Evolutionary conservation across 192 early-diverging fungal species (phyloP).

Genomic region (Entophlyctis luteolus): DNA sequence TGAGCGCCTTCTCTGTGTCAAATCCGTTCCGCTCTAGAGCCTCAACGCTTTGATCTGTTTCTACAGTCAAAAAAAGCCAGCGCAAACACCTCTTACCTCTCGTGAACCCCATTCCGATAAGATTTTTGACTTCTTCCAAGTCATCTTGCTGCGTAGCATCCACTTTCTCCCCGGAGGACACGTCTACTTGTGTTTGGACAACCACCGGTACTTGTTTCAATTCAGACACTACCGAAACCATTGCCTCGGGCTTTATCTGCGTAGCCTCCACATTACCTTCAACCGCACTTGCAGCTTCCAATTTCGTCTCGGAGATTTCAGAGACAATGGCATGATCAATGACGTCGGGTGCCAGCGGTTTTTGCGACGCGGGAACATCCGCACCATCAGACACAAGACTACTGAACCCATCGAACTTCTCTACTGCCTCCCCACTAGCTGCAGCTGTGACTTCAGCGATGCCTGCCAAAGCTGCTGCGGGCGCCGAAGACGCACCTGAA

Average conservation of each 20-base stretch:
- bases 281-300: neutral
- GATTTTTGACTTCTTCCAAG: slow-evolving; percentile 33
- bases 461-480: neutral
- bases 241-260: neutral
- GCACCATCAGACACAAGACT: neutral
- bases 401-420: neutral
- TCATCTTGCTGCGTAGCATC: slow-evolving; percentile 20
- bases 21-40: slow-evolving; percentile 40
- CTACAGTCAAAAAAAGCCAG: slow-evolving; percentile 9
- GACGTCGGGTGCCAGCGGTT: neutral
- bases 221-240: neutral
- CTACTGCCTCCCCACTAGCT: neutral
- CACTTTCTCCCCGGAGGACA: neutral
- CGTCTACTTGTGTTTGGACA: neutral
- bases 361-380: neutral
- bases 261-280: neutral
- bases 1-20: slow-evolving; percentile 35
- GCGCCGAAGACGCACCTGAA: slow-evolving; percentile 5
- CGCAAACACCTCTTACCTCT: slow-evolving; percentile 26
- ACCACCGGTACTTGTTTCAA: neutral
- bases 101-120: slow-evolving; percentile 39
- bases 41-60: slow-evolving; percentile 30
- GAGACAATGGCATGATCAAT: neutral
- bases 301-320: neutral
- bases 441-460: neutral